Evolutionary conservation across 139 green algal species (phyloP).

Genomic region (Asterochloris sp.): DNA sequence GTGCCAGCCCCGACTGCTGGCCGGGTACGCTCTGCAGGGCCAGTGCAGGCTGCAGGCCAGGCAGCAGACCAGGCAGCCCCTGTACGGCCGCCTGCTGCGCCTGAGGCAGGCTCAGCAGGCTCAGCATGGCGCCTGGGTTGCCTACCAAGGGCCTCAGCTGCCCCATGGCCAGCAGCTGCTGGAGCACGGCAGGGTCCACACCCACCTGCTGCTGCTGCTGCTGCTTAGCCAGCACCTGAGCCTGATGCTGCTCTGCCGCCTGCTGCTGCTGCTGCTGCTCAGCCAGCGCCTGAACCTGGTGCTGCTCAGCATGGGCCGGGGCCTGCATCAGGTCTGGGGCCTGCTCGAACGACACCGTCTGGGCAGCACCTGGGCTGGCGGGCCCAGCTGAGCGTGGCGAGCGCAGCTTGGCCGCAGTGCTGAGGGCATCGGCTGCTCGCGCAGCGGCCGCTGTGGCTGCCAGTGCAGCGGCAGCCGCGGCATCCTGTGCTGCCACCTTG

Average conservation of each 20-base stretch:
- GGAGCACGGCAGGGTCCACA: not conserved
- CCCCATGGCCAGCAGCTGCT: not conserved
- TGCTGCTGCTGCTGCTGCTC: slow-evolving; percentile 5
- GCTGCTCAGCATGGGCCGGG: too few relatives aligned
- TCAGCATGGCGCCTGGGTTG: not conserved
- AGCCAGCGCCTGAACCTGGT: not conserved
- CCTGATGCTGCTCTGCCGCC: not conserved
- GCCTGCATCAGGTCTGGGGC: too few relatives aligned
- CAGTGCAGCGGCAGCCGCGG: too few relatives aligned
- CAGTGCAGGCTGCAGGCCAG: not conserved
- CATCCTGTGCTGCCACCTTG: too few relatives aligned
- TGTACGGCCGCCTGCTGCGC: not conserved
- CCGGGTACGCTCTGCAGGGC: too few relatives aligned
- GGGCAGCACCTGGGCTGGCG: too few relatives aligned
- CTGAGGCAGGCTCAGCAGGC: not conserved
- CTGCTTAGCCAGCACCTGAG: slow-evolving; percentile 1
- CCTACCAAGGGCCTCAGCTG: too few relatives aligned
- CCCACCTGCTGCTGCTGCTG: not conserved
- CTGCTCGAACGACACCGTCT: too few relatives aligned
- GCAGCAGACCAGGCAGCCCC: not conserved
- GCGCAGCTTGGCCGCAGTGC: too few relatives aligned
- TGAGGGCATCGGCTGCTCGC: too few relatives aligned
- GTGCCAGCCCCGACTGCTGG: not conserved
- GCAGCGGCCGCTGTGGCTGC: too few relatives aligned
- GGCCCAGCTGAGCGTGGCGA: too few relatives aligned